These are phyloP conservation scores for Cordyceps farinosa DNA, from an alignment of 2,329 filamentous ascomycete genomes.

Conservation along the genomic window DNA sequence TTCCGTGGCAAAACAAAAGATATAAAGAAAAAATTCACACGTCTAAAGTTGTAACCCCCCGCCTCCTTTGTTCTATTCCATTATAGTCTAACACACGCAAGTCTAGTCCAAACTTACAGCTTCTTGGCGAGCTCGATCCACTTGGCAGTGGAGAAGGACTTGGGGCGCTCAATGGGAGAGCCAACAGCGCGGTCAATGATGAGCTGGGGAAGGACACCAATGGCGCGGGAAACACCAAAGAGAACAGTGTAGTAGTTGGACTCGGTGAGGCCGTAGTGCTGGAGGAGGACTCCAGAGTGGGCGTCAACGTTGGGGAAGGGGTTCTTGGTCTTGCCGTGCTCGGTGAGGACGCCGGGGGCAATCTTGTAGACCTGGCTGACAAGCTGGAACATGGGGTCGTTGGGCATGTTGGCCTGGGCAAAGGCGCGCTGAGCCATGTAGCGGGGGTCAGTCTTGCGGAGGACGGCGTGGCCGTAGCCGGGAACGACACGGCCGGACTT, in stretches of 20 bases:
- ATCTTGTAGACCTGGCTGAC: constrained; percentile 99
- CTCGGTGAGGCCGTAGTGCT: constrained; percentile 99
- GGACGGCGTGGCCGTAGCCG: constrained; percentile 96
- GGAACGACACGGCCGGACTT: constrained; percentile 95
- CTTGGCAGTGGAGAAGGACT: constrained; percentile 97
- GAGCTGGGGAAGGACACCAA: constrained; percentile 97
- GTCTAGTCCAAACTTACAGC: constrained; percentile 59
- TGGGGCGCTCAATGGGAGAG: constrained; percentile 95
- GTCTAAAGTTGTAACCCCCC: constrained; percentile 14
- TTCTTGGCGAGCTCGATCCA: constrained; percentile 92
- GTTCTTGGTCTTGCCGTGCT: constrained; percentile 99
- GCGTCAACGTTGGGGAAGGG: constrained; percentile 98
- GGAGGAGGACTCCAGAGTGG: constrained; percentile 97
- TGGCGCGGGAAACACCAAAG: constrained; percentile 96
- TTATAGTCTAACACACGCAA: constrained; percentile 4
- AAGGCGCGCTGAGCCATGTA: constrained; percentile 99
- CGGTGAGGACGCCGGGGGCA: constrained; percentile 91
- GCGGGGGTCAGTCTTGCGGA: constrained; percentile 98
- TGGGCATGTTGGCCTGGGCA: constrained; percentile 81
- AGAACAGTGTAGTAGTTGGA: constrained; percentile 99
- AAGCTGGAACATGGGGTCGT: constrained; percentile 99
- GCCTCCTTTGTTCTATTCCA: constrained; percentile 4
- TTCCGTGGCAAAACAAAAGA: constrained; percentile 16
- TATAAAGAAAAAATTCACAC: constrained; percentile 6
- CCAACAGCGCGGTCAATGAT: constrained; percentile 99